Conservation (phyloP, 331 rosid genomes). For the Malus hybrid region DNA sequence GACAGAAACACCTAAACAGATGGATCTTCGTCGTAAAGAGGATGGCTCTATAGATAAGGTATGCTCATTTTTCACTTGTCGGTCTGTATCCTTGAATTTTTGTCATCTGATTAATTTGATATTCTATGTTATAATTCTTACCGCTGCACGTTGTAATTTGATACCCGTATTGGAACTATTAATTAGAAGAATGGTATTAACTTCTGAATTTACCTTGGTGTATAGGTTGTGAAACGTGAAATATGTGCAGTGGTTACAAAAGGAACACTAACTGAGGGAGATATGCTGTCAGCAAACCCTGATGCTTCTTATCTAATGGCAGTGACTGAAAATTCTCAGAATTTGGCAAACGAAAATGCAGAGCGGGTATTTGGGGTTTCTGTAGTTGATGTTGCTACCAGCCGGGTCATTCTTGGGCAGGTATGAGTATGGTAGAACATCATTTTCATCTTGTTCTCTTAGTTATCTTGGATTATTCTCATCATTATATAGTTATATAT, state of each 20-base stretch:
- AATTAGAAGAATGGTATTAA: background rate
- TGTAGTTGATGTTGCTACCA: constrained; percentile 70
- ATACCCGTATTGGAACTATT: background rate
- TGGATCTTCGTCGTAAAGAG: constrained; percentile 80
- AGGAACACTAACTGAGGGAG: constrained; percentile 88
- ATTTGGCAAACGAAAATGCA: constrained; percentile 30
- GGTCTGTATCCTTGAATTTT: background rate
- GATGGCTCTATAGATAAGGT: constrained; percentile 92
- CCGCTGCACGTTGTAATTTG: background rate
- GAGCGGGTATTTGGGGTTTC: constrained; percentile 69
- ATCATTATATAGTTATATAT: too few relatives aligned
- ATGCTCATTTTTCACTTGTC: background rate
- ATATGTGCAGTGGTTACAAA: constrained; percentile 87
- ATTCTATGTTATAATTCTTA: background rate
- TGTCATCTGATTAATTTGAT: background rate
- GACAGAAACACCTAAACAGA: constrained; percentile 84
- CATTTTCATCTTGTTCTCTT: background rate
- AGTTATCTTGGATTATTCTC: background rate
- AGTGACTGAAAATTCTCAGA: constrained; percentile 53
- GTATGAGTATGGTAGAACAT: constrained; percentile 29
- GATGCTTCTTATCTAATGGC: constrained; percentile 88
- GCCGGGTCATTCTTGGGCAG: constrained; percentile 87
- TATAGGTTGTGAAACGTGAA: constrained; percentile 91
- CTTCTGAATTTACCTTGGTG: background rate
- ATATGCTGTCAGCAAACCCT: constrained; percentile 68